Base-by-base conservation (phyloP, 345 rosid species). In the Hibiscus syriacus region DNA sequence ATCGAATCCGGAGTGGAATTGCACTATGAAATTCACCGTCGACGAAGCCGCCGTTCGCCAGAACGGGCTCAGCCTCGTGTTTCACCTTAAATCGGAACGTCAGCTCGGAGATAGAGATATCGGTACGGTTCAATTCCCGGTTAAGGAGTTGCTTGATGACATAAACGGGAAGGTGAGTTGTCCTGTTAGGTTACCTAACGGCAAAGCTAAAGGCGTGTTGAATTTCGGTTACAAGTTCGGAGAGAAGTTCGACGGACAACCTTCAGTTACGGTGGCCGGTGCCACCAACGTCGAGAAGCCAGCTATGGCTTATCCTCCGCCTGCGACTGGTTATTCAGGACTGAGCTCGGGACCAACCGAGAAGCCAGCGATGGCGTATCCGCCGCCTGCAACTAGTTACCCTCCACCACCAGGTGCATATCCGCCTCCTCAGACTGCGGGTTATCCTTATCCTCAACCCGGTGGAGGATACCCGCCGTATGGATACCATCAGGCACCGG, bases 161-260 rank as follows among this genome's bases (percentile, higher is more conserved):
- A 54, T 16, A 5, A 48, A 53, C 11, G 57, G 4, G 2, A 65
- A 49, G 49, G 12, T 69, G 13, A 74, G 69, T 13, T 82, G 79
- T 57, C 16, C 58, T 22, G 79, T 80, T 30, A 71, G 75, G 16
- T 68, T 70, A 2, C 68, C 84, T 0, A 27, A 54, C 4, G 88
- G 90, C 1, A 84, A 74, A 52, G 16, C 41, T 12, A 82, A 77
- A 64, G 90, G 90, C 0, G 56, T 68, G 2, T 22, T 86, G 14
- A 70, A 72, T 3, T 76, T 86, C 46, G 60, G 79, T 0, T 86
- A 71, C 57, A 76, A 67, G 48, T 76, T 86, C 2, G 86, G 84
- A 0, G 86, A 80, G 1, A 79, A 74, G 46, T 72, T 64, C 17
- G 48, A 25, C 26, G 25, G 73, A 1, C 53, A 30, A 0, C 69